A percentile compares a stretch with the other conserved stretches of the same genome.
Conservation (phyloP, 352 stramenopile genomes). For the Pythium myriotylum region DNA sequence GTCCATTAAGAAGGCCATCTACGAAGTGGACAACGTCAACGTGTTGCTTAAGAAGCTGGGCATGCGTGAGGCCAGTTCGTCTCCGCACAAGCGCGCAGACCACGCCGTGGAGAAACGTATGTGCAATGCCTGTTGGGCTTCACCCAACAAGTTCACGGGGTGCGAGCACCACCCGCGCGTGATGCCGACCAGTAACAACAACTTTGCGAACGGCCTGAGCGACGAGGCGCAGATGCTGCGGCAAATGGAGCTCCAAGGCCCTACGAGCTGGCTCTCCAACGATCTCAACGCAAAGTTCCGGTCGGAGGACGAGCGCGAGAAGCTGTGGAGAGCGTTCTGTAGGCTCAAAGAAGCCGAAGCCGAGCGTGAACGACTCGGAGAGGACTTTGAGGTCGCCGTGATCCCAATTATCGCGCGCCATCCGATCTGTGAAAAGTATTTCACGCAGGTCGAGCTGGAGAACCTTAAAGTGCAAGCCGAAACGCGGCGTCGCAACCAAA, state of each 20-base stretch:
- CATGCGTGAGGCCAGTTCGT: slow-evolving; percentile 39
- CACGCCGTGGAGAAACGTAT: slow-evolving; percentile 78
- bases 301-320: slow-evolving; percentile 69
- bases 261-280: slow-evolving; percentile 76
- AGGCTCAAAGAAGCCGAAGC: slow-evolving; percentile 40
- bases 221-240: slow-evolving; percentile 51
- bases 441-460: slow-evolving; percentile 65
- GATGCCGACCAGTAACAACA: slow-evolving; percentile 34
- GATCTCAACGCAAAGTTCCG: slow-evolving; percentile 86
- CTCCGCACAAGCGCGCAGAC: slow-evolving; percentile 45
- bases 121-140: slow-evolving; percentile 81
- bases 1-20: slow-evolving; percentile 60
- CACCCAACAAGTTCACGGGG: slow-evolving; percentile 55
- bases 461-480: slow-evolving; percentile 65
- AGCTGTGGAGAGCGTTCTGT: slow-evolving; percentile 53
- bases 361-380: slow-evolving; percentile 32
- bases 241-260: slow-evolving; percentile 66
- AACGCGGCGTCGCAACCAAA: slow-evolving; percentile 71
- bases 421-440: slow-evolving; percentile 61
- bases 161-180: slow-evolving; percentile 65
- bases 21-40: slow-evolving; percentile 74
- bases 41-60: slow-evolving; percentile 73
- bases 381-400: slow-evolving; percentile 33
- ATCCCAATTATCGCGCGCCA: slow-evolving; percentile 67
- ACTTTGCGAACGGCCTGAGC: slow-evolving; percentile 51